Evolutionary conservation across 352 stramenopile genomes (phyloP).

Genomic region (Phytophthora capsici): DNA sequence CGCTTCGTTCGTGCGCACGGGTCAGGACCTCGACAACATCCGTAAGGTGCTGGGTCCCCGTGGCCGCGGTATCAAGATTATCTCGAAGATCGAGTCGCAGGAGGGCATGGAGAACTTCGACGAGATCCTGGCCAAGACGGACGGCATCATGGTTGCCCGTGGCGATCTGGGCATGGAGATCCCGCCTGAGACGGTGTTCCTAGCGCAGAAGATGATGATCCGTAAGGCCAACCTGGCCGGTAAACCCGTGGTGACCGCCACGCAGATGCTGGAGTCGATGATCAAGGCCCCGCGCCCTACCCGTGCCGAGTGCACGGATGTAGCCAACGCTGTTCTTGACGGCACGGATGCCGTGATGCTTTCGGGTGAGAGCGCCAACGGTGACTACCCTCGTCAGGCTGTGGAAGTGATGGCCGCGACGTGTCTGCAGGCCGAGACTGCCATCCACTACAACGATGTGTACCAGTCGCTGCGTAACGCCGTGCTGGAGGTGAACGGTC

Average conservation of each 20-base stretch:
- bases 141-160: conserved; percentile 98
- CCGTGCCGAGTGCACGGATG: conserved; percentile 98
- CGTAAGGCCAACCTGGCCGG: background rate
- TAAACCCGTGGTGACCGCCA: conserved; percentile 95
- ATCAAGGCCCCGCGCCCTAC: conserved; percentile 97
- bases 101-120: conserved; percentile 87
- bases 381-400: conserved; percentile 94
- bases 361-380: conserved; percentile 98
- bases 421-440: conserved; percentile 88
- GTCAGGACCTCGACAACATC: background rate
- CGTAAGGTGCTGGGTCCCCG: background rate
- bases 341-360: conserved; percentile 93
- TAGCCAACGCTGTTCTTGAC: conserved; percentile 93
- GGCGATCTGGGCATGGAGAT: conserved; percentile 99
- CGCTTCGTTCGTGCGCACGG: conserved; percentile 59
- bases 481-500: background rate
- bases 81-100: background rate
- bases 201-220: background rate
- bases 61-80: background rate
- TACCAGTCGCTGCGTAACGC: background rate
- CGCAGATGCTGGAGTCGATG: conserved; percentile 99
- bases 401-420: conserved; percentile 95
- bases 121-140: conserved; percentile 96
- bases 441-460: conserved; percentile 59
- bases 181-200: conserved; percentile 44